A percentile compares a stretch with the other conserved stretches of the same genome.
Conservation (phyloP, 2,329 filamentous ascomycete species). For the Verticillium longisporum region DNA sequence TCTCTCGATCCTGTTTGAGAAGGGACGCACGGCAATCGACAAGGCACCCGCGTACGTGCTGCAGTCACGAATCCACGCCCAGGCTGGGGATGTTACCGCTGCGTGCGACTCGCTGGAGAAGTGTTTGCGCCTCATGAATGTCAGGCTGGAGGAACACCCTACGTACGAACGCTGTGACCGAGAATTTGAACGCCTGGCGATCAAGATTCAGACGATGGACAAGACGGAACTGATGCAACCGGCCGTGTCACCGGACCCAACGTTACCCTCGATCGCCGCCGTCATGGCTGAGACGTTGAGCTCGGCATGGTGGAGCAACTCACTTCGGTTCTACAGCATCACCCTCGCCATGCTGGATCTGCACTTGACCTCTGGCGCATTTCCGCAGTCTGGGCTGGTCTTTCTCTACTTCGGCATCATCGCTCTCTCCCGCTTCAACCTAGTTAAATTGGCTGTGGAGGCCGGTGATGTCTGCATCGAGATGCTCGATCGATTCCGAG, state of each 20-base stretch:
- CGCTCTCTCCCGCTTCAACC: slow-evolving; percentile 62
- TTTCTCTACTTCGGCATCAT: slow-evolving; percentile 65
- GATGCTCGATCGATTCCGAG: slow-evolving; percentile 55
- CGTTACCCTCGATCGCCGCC: slow-evolving; percentile 58
- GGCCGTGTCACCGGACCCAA: slow-evolving; percentile 38
- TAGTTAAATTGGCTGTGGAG: slow-evolving; percentile 60
- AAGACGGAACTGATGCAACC: slow-evolving; percentile 36
- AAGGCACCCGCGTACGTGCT: slow-evolving; percentile 81
- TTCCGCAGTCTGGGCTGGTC: slow-evolving; percentile 61
- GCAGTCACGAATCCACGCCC: slow-evolving; percentile 70
- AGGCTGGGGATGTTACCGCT: slow-evolving; percentile 62
- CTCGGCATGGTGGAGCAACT: slow-evolving; percentile 68
- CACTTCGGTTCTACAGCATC: slow-evolving; percentile 65
- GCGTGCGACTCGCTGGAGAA: slow-evolving; percentile 66
- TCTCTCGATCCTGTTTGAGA: slow-evolving; percentile 62
- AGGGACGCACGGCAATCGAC: slow-evolving; percentile 67
- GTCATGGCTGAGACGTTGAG: slow-evolving; percentile 64
- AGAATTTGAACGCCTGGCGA: slow-evolving; percentile 60
- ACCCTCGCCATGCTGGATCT: slow-evolving; percentile 60
- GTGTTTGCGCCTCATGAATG: slow-evolving; percentile 63
- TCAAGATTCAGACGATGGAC: slow-evolving; percentile 53
- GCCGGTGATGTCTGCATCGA: slow-evolving; percentile 57
- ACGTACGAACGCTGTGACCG: slow-evolving; percentile 72
- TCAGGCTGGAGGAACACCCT: slow-evolving; percentile 57
- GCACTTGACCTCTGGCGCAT: slow-evolving; percentile 56